Conservation (phyloP, 345 rosid species). For the Populus simonii region DNA sequence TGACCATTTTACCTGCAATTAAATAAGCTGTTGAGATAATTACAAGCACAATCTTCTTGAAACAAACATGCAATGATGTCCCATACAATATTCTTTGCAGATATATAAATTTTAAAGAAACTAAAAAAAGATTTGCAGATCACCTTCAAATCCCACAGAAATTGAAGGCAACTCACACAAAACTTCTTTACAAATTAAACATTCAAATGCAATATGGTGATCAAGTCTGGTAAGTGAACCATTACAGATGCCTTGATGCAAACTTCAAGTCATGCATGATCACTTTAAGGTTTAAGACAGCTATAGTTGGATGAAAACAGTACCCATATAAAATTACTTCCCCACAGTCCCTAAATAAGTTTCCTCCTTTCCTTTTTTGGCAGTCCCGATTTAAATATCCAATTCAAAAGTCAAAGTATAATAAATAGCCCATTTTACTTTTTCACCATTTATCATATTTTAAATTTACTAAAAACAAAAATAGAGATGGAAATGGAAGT, state of each 20-base stretch:
- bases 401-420: no score
- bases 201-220: not conserved
- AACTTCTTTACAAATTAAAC: not conserved
- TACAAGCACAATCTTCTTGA: not conserved
- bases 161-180: not conserved
- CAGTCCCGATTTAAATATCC: no score
- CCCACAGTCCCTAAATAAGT: no score
- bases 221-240: not conserved
- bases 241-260: not conserved
- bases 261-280: not conserved
- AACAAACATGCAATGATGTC: not conserved
- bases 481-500: no score
- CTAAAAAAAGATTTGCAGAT: not conserved
- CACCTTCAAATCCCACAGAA: not conserved
- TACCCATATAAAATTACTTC: no score
- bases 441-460: no score
- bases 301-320: no score
- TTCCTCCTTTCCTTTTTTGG: no score
- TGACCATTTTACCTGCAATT: slow-evolving; percentile 85
- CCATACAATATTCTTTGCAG: not conserved
- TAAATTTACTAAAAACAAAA: no score
- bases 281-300: no score
- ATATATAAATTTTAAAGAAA: not conserved
- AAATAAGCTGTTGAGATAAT: slow-evolving; percentile 19
- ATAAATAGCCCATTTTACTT: no score